A percentile compares a stretch with the other conserved stretches of the same genome.
phyloP scores from a whole-genome alignment of 2,329 filamentous ascomycete genomes.

The Phialophora verrucosa region DNA sequence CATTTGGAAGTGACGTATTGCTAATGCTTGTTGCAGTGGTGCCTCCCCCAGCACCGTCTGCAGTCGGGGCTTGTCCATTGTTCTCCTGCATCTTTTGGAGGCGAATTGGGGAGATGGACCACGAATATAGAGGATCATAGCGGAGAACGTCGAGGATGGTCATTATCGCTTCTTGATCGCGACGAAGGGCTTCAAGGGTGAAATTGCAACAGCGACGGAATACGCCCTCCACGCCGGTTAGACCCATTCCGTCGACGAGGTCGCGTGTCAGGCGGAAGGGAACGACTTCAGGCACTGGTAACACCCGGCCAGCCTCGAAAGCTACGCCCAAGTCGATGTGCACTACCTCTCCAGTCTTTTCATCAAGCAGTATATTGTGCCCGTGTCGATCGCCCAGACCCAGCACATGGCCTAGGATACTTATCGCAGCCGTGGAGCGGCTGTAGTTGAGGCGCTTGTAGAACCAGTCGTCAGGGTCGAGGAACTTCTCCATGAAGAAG shows the following conservation, averaged over 20 bases:
- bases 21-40: slow-evolving; percentile 40
- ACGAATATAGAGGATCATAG: slow-evolving; percentile 97
- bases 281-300: slow-evolving; percentile 93
- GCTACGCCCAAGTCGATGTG: slow-evolving; percentile 97
- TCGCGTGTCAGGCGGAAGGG: slow-evolving; percentile 94
- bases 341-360: slow-evolving; percentile 87
- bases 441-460: slow-evolving; percentile 86
- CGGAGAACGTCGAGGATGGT: slow-evolving; percentile 95
- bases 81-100: slow-evolving; percentile 70
- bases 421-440: slow-evolving; percentile 89
- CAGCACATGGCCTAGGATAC: slow-evolving; percentile 89
- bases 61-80: slow-evolving; percentile 49
- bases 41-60: slow-evolving; percentile 24
- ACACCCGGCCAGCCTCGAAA: slow-evolving; percentile 93
- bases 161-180: slow-evolving; percentile 97
- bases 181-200: slow-evolving; percentile 89
- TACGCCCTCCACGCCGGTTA: slow-evolving; percentile 91
- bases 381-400: slow-evolving; percentile 93
- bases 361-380: slow-evolving; percentile 94
- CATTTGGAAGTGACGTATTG: slow-evolving; percentile 15
- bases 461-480: slow-evolving; percentile 96
- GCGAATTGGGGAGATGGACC: slow-evolving; percentile 79
- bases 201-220: slow-evolving; percentile 99
- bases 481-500: slow-evolving; percentile 95
- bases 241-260: slow-evolving; percentile 95